These are phyloP conservation scores for Fusarium sp. DNA, from an alignment of 2,329 filamentous ascomycete genomes.

Conservation along the genomic window DNA sequence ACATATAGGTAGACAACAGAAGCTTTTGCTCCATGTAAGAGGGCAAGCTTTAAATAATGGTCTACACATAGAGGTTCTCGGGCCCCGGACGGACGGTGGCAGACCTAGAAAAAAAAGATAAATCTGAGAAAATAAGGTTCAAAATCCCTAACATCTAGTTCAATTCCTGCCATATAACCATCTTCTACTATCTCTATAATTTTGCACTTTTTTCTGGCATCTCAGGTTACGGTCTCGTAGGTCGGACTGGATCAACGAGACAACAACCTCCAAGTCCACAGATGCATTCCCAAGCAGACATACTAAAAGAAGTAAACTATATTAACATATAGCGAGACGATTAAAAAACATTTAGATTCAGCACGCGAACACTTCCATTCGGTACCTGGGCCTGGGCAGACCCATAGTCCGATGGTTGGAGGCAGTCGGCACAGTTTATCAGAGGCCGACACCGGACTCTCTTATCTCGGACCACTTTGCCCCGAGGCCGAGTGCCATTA, in stretches of 20 bases:
- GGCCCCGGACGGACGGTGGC: not conserved
- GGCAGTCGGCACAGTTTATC: not conserved
- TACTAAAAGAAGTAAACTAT: not conserved
- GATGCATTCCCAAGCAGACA: not conserved
- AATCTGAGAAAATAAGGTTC: not conserved
- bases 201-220: not conserved
- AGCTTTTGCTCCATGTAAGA: no score
- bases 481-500: not conserved
- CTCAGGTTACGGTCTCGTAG: no score
- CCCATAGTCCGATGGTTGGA: not conserved
- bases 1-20: no score
- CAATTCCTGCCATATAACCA: not conserved
- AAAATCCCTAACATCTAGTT: not conserved
- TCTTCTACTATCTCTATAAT: not conserved
- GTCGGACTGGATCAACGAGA: no score
- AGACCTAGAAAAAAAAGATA: not conserved
- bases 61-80: not conserved
- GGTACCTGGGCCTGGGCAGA: no score
- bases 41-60: not conserved
- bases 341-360: not conserved
- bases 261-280: not conserved
- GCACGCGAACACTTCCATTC: not conserved
- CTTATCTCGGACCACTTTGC: not conserved
- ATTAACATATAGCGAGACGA: accelerated
- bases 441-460: not conserved